Percentiles rank a stretch among this genome's conserved stretches.
phyloP scores from a whole-genome alignment of 768 basidiomycete genomes.

The Mycena haematopus region DNA sequence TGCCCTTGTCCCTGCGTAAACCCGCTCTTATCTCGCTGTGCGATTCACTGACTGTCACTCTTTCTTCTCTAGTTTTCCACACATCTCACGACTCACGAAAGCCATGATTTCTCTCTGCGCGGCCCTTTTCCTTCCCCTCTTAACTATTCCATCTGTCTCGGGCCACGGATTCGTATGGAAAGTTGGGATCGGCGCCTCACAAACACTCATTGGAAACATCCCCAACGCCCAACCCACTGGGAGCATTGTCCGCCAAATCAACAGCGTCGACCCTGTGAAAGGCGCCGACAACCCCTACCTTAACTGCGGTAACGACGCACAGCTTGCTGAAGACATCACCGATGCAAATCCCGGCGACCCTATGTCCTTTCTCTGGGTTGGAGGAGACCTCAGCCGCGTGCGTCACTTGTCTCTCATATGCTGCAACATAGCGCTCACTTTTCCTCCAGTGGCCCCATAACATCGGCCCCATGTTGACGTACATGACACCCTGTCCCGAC shows the following conservation, averaged over 20 bases:
- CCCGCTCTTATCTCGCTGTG: constrained; percentile 13
- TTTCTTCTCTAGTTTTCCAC: constrained; percentile 8
- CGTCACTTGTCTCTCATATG: constrained; percentile 14
- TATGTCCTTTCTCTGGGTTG: constrained; percentile 64
- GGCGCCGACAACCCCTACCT: constrained; percentile 60
- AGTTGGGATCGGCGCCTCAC: constrained; percentile 46
- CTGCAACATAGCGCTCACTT: not conserved
- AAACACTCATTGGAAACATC: constrained; percentile 43
- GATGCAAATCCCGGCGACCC: constrained; percentile 65
- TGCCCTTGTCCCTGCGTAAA: constrained; percentile 6
- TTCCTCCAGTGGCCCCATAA: constrained; percentile 40
- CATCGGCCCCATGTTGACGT: constrained; percentile 57
- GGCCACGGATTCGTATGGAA: constrained; percentile 53
- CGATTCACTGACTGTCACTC: constrained; percentile 21
- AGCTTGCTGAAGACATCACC: constrained; percentile 55
- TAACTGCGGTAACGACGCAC: constrained; percentile 66
- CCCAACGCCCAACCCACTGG: constrained; percentile 36
- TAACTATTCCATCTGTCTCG: constrained; percentile 44
- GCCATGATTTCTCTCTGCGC: constrained; percentile 36
- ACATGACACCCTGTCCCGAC: constrained; percentile 55
- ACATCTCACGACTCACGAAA: constrained; percentile 8
- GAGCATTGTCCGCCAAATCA: constrained; percentile 51
- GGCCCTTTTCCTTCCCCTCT: constrained; percentile 39
- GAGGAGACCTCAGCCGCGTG: constrained; percentile 38
- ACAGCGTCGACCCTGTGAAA: constrained; percentile 49